These are phyloP conservation scores for Tylopilus subfusipes DNA, from an alignment of 768 basidiomycete genomes.

Conservation along the genomic window DNA sequence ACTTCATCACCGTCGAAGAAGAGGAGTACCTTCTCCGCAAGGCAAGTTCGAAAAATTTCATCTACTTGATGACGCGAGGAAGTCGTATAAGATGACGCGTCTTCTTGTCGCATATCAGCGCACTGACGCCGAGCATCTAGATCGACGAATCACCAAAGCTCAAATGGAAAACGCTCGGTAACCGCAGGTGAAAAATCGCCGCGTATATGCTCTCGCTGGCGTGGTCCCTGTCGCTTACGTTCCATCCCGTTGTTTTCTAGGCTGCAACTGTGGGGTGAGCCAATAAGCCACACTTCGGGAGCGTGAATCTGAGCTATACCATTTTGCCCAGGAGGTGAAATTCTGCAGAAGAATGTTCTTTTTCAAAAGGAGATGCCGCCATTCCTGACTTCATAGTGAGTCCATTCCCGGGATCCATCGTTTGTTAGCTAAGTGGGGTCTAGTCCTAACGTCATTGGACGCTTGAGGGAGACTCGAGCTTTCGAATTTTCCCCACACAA, in stretches of 20 bases:
- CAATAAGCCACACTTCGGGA: not conserved
- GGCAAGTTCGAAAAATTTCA: conserved; percentile 36
- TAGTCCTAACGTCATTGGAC: conserved; percentile 75
- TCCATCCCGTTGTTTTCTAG: conserved; percentile 33
- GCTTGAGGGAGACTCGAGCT: conserved; percentile 60
- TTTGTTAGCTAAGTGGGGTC: conserved; percentile 6
- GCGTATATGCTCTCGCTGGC: conserved; percentile 1
- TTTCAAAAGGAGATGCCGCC: conserved; percentile 66
- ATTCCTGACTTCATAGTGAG: conserved; percentile 69
- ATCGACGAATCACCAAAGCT: conserved; percentile 74
- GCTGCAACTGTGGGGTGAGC: conserved; percentile 69
- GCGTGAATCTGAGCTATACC: conserved; percentile 1
- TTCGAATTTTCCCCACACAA: conserved; percentile 64
- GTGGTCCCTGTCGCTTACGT: not conserved
- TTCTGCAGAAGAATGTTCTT: conserved; percentile 64
- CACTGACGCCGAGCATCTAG: conserved; percentile 38
- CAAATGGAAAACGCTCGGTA: conserved; percentile 66
- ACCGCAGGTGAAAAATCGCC: conserved; percentile 10
- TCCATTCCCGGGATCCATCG: conserved; percentile 2
- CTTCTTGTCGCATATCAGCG: conserved; percentile 1
- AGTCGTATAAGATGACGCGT: not conserved
- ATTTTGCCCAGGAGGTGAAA: conserved; percentile 59
- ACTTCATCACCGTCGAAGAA: conserved; percentile 74
- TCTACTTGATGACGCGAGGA: not conserved
- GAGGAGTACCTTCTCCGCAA: conserved; percentile 76